Conservation (phyloP, 2,329 filamentous ascomycete species). For the Diplocarpon mali region DNA sequence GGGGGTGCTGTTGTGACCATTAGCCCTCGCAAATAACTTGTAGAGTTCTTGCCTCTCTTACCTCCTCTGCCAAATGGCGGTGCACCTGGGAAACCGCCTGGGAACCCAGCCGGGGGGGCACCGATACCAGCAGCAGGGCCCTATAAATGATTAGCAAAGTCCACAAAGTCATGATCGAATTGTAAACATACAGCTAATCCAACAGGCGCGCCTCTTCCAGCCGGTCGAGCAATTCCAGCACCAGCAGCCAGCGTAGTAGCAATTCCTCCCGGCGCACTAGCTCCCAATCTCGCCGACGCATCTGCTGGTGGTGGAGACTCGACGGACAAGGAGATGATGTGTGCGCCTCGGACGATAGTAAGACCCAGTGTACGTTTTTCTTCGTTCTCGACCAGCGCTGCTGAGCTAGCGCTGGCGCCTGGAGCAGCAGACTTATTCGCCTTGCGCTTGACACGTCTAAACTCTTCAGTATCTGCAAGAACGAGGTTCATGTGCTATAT, state of each 20-base stretch:
- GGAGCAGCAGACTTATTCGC: constrained; percentile 52
- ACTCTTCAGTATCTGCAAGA: constrained; percentile 96
- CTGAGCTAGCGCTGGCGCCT: constrained; percentile 43
- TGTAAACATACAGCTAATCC: constrained; percentile 58
- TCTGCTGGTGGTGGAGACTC: constrained; percentile 94
- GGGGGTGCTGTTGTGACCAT: constrained; percentile 18
- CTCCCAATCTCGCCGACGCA: constrained; percentile 78
- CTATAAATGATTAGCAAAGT: constrained; percentile 29
- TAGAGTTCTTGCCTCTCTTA: constrained; percentile 29
- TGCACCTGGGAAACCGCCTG: constrained; percentile 17
- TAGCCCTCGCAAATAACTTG: neutral
- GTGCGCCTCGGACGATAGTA: constrained; percentile 85
- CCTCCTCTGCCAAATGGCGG: constrained; percentile 43
- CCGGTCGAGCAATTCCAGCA: constrained; percentile 81
- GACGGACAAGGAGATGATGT: constrained; percentile 89
- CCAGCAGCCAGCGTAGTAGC: constrained; percentile 63
- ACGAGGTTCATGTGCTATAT: constrained; percentile 96
- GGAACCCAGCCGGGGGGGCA: constrained; percentile 44
- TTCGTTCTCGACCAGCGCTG: constrained; percentile 72
- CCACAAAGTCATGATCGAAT: neutral
- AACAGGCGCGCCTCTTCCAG: constrained; percentile 72
- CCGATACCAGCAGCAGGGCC: constrained; percentile 83
- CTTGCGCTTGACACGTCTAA: constrained; percentile 81
- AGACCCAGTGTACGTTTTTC: constrained; percentile 96
- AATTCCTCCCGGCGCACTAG: constrained; percentile 55